Conservation (phyloP, 805 yeast species). For the Candida khao-thaluensis region DNA sequence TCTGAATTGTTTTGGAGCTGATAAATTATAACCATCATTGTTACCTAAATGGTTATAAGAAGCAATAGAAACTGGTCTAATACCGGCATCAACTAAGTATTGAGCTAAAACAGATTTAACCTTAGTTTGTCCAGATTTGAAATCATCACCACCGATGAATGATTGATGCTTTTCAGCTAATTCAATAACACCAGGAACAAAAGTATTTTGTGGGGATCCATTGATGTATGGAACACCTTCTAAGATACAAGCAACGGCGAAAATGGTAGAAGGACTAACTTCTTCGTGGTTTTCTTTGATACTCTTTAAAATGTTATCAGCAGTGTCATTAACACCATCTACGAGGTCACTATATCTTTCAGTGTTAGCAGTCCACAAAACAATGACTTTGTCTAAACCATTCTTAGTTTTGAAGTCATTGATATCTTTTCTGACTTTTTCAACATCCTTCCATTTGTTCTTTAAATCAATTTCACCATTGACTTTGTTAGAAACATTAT, state of each 20-base stretch:
- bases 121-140: conserved; percentile 95
- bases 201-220: conserved; percentile 97
- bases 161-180: conserved; percentile 74
- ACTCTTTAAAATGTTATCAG: conserved; percentile 71
- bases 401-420: conserved; percentile 70
- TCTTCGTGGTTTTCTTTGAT: conserved; percentile 79
- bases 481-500: conserved; percentile 69
- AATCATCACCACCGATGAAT: conserved; percentile 95
- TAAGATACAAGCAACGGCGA: conserved; percentile 89
- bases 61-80: conserved; percentile 90
- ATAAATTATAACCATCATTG: conserved; percentile 90
- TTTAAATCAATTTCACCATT: conserved; percentile 50
- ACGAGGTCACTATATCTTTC: conserved; percentile 84
- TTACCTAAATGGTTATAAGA: conserved; percentile 96
- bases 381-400: conserved; percentile 79
- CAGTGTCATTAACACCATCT: conserved; percentile 82
- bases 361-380: conserved; percentile 96
- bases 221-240: conserved; percentile 89
- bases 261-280: conserved; percentile 88
- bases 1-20: conserved; percentile 89
- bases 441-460: conserved; percentile 88
- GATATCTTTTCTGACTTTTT: conserved; percentile 81
- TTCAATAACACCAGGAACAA: conserved; percentile 92
- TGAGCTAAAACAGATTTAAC: conserved; percentile 95
- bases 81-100: conserved; percentile 95